These are phyloP conservation scores for Lipomyces spencermartinsiae DNA, from an alignment of 805 yeast genomes.

Conservation along the genomic window DNA sequence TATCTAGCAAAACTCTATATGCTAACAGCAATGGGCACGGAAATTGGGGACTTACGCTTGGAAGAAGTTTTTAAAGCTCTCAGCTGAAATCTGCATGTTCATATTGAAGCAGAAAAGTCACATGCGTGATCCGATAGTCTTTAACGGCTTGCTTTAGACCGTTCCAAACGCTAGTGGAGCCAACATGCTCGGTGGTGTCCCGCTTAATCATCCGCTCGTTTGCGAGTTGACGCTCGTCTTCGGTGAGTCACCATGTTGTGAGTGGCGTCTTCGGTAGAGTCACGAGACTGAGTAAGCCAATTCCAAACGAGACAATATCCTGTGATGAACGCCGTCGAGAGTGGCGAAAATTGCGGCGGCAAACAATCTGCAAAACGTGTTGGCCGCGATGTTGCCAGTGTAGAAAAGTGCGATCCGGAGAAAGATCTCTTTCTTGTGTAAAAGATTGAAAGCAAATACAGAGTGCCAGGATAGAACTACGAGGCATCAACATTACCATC, in stretches of 20 bases:
- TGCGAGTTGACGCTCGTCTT: slow-evolving; percentile 32
- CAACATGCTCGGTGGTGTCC: slow-evolving; percentile 44
- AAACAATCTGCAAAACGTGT: slow-evolving; percentile 59
- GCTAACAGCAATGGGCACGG: too few relatives aligned
- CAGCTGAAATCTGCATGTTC: slow-evolving; percentile 34
- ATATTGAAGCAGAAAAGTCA: slow-evolving; percentile 29
- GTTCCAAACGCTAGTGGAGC: slow-evolving; percentile 11
- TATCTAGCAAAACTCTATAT: too few relatives aligned
- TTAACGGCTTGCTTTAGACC: slow-evolving; percentile 21
- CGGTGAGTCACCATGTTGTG: slow-evolving; percentile 33
- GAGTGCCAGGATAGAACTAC: slow-evolving; percentile 50
- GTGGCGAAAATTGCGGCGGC: slow-evolving; percentile 55
- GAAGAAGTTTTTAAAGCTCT: slow-evolving; percentile 58
- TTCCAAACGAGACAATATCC: slow-evolving; percentile 49
- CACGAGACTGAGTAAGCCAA: slow-evolving; percentile 48
- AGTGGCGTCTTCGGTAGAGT: slow-evolving; percentile 57
- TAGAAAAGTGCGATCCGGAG: slow-evolving; percentile 48
- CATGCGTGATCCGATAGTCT: slow-evolving; percentile 33
- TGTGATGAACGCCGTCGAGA: slow-evolving; percentile 53
- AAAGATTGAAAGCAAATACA: slow-evolving; percentile 47
- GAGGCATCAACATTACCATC: slow-evolving; percentile 33
- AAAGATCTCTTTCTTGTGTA: slow-evolving; percentile 52
- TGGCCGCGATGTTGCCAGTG: slow-evolving; percentile 57
- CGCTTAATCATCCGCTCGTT: slow-evolving; percentile 30
- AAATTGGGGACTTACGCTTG: too few relatives aligned